Conservation (phyloP, 331 rosid species). For the Phaseolus coccineus region DNA sequence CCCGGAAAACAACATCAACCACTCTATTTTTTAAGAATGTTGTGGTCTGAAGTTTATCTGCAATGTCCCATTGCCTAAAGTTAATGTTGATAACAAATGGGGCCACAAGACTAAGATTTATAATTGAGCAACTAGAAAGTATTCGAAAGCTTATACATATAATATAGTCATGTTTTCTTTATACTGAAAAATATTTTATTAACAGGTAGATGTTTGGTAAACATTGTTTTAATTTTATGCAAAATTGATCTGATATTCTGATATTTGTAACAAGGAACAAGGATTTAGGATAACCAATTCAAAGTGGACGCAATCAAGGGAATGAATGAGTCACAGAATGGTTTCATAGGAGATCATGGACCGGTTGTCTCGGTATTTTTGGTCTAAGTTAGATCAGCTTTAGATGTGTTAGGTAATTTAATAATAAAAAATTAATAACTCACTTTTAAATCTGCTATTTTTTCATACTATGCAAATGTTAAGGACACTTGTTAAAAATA, state of each 20-base stretch:
- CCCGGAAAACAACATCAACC: constrained; percentile 21
- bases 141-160: background rate
- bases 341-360: constrained; percentile 16
- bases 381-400: constrained; percentile 25
- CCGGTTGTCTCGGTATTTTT: constrained; percentile 10
- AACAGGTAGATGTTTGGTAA: background rate
- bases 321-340: constrained; percentile 4
- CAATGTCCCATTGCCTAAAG: constrained; percentile 2
- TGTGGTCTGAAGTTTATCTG: constrained; percentile 47
- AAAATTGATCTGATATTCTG: background rate
- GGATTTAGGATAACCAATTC: constrained; percentile 28
- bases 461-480: too few relatives aligned
- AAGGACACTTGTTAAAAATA: too few relatives aligned
- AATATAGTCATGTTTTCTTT: background rate
- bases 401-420: constrained; percentile 39
- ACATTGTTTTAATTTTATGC: background rate
- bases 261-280: background rate
- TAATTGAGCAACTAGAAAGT: background rate
- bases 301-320: constrained; percentile 41
- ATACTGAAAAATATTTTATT: background rate
- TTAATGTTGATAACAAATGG: background rate
- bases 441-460: too few relatives aligned
- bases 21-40: constrained; percentile 27
- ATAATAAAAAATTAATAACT: background rate
- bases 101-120: background rate